phyloP scores from a whole-genome alignment of 225 moss, liverwort and hornwort genomes.

The Sphagnum tenellum region DNA sequence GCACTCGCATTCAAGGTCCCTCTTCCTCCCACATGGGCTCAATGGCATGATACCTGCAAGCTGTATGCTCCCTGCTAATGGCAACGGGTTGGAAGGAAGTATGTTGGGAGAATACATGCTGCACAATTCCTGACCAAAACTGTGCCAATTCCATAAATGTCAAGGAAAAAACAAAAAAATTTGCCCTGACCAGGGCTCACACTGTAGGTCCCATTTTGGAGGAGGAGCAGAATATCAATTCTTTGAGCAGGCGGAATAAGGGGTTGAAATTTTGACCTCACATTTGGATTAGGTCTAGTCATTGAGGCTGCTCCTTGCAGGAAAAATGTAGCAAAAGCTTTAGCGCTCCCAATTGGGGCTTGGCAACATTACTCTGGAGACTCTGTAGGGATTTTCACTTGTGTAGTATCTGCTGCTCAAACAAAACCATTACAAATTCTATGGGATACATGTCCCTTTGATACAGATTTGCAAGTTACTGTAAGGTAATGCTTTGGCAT shows the following conservation, averaged over 20 bases:
- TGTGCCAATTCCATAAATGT: conserved; percentile 15
- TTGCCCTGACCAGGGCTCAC: background rate
- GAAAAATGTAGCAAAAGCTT: background rate
- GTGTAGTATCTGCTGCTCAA: background rate
- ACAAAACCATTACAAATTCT: background rate
- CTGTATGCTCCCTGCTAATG: conserved; percentile 18
- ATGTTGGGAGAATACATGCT: conserved; percentile 3
- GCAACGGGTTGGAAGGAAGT: conserved; percentile 5
- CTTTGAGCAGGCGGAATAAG: conserved; percentile 22
- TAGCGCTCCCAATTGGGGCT: conserved; percentile 8
- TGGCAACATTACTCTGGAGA: no score
- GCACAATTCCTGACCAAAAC: conserved; percentile 1
- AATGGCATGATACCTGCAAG: conserved; percentile 31
- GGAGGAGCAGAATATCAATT: conserved; percentile 6
- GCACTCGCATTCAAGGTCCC: conserved; percentile 18
- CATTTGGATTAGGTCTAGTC: conserved; percentile 2
- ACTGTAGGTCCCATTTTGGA: background rate
- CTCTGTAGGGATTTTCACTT: background rate
- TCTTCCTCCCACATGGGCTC: conserved; percentile 12
- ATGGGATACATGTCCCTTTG: background rate
- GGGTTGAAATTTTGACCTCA: conserved; percentile 8
- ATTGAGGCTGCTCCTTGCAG: background rate
- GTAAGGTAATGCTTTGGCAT: no score
- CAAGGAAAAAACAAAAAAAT: conserved; percentile 1
- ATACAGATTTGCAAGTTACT: no score